phyloP scores from a whole-genome alignment of 2,329 filamentous ascomycete species.

The Lizonia empirigonia region DNA sequence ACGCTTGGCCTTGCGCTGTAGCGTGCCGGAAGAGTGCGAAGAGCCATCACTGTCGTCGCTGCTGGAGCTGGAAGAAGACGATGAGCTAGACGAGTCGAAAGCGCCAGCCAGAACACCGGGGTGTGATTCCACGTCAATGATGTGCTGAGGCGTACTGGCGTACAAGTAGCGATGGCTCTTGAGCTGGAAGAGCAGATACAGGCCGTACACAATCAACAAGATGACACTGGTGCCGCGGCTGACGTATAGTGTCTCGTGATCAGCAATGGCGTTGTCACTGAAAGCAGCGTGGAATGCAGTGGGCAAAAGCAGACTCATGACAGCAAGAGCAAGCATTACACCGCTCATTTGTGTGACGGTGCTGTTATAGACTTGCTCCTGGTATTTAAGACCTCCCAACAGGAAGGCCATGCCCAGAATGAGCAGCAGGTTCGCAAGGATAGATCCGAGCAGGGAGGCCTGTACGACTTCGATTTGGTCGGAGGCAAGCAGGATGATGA shows the following conservation, averaged over 20 bases:
- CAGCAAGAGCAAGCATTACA: slow-evolving; percentile 85
- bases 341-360: slow-evolving; percentile 97
- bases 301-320: slow-evolving; percentile 86
- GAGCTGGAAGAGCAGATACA: slow-evolving; percentile 88
- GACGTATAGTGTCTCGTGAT: slow-evolving; percentile 76
- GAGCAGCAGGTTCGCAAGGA: slow-evolving; percentile 83
- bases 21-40: slow-evolving; percentile 69
- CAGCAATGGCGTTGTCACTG: slow-evolving; percentile 64
- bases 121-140: slow-evolving; percentile 88
- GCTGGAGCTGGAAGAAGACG: slow-evolving; percentile 51
- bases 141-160: slow-evolving; percentile 85
- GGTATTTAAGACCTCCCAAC: slow-evolving; percentile 81
- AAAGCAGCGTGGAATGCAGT: slow-evolving; percentile 95
- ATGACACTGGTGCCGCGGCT: slow-evolving; percentile 90
- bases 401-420: slow-evolving; percentile 94
- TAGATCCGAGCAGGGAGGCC: slow-evolving; percentile 86
- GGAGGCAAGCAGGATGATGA: slow-evolving; percentile 54
- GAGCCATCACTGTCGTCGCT: slow-evolving; percentile 70
- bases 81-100: slow-evolving; percentile 72
- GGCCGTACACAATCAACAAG: slow-evolving; percentile 77
- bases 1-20: slow-evolving; percentile 75
- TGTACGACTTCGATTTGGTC: slow-evolving; percentile 90
- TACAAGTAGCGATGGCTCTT: slow-evolving; percentile 94
- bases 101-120: slow-evolving; percentile 84
- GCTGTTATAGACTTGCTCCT: slow-evolving; percentile 94